Conservation (phyloP, 345 rosid genomes). For the Diplotaxis tenuifolia region DNA sequence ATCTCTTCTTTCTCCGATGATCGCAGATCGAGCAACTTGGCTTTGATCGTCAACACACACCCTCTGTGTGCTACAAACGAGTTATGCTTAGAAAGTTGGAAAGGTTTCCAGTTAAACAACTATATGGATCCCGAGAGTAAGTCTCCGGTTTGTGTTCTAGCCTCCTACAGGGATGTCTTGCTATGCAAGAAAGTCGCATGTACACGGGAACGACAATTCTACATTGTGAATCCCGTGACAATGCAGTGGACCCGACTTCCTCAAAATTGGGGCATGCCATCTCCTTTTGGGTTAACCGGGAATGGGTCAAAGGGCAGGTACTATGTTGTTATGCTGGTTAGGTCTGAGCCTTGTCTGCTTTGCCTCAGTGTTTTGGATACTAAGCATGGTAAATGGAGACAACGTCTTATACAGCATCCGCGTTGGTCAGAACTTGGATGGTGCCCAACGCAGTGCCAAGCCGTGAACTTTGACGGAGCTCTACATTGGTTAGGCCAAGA, state of each 20-base stretch:
- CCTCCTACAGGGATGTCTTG: slow-evolving; percentile 17
- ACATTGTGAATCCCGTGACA: background rate
- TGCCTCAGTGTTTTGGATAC: background rate
- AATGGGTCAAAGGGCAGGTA: background rate
- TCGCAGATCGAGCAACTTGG: too few relatives aligned
- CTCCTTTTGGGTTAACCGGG: slow-evolving; percentile 3
- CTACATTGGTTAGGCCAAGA: slow-evolving; percentile 1
- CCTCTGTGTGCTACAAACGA: too few relatives aligned
- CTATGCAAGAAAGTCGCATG: background rate
- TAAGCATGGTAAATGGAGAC: background rate
- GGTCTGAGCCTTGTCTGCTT: background rate
- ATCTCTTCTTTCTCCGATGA: background rate
- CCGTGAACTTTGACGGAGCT: background rate
- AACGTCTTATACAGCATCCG: background rate
- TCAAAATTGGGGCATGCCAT: too few relatives aligned
- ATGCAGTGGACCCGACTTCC: too few relatives aligned
- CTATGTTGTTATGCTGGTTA: background rate
- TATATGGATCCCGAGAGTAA: background rate
- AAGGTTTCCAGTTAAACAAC: background rate
- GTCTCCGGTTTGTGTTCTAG: slow-evolving; percentile 3
- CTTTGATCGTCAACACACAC: too few relatives aligned
- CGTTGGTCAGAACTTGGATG: background rate
- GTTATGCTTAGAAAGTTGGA: too few relatives aligned
- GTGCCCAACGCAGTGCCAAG: background rate
- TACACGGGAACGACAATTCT: background rate